Base-by-base conservation (phyloP, 129 eudicot species). In the Flaveria robusta region DNA sequence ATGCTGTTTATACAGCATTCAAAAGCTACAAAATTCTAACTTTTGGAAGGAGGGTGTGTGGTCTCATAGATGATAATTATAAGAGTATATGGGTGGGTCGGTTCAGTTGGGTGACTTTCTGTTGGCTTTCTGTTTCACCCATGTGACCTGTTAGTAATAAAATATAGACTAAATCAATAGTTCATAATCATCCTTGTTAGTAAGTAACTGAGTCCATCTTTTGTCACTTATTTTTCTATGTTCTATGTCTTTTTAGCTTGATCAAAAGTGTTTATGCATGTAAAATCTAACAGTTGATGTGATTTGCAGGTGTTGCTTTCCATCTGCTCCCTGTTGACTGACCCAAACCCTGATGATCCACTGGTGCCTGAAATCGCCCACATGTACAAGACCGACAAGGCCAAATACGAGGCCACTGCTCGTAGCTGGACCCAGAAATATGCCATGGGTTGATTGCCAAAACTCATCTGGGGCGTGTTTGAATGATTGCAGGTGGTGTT, bases 341-440 rank as follows among this genome's bases (percentile, higher is more conserved):
- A 88, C 79, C 94, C 94, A 34, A 88, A 88, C 82, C 94, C 94
- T 6, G 94, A 88, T 70, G 94, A 88, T 55, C 94, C 94, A 0
- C 62, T 88, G 70, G 94, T 88, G 81, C 94, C 90, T 0, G 94
- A 88, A 74, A 88, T 88, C 8, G 94, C 94, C 14, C 94, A 88
- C 75, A 88, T 88, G 94, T 88, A 88, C 85, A 88, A 88, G 87
- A 86, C 88, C 0, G 91, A 89, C 49, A 81, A 79, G 86, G 41
- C 85, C 79, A 89, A 86, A 63, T 89, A 89, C n/a, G 94, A 89
- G 80, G 76, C 91, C 31, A 89, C 94, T 70, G 94, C 94, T 47
- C 91, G 94, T 37, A 89, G 94, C 89, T 89, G 94, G 94, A 89
- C 94, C 10, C 94, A 89, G 83, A 89, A 86, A 72, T 89, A 89